Conservation (phyloP, 139 green algal genomes). For the Closterium sp. region DNA sequence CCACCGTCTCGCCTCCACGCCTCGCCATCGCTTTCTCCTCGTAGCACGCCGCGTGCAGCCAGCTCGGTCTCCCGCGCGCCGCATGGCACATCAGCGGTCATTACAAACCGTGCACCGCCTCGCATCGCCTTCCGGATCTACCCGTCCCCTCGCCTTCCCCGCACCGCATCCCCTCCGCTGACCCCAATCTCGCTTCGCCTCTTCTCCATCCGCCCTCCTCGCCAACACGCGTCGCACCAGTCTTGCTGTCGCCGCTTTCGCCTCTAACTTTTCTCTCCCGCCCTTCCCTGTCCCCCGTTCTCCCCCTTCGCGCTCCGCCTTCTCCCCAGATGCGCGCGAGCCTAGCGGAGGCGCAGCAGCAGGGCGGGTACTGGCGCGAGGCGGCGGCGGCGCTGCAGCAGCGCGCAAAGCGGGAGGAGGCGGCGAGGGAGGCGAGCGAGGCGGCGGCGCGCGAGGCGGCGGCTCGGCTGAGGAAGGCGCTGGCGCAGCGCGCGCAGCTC, state of each 20-base stretch:
- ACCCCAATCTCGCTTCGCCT: background rate
- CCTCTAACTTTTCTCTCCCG: background rate
- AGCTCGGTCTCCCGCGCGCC: too few relatives aligned
- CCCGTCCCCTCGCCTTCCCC: background rate
- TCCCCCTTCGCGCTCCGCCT: background rate
- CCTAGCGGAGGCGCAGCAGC: background rate
- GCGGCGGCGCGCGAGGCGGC: background rate
- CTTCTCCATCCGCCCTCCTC: background rate
- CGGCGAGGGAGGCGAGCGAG: background rate
- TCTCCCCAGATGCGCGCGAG: background rate
- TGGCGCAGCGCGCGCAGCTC: background rate
- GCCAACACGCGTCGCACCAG: background rate
- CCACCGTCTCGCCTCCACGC: too few relatives aligned
- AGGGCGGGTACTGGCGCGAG: background rate
- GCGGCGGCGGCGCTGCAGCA: background rate
- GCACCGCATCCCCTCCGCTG: background rate
- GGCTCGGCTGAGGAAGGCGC: background rate
- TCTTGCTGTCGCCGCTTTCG: background rate
- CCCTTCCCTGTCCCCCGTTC: background rate
- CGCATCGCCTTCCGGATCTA: too few relatives aligned
- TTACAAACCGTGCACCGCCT: too few relatives aligned
- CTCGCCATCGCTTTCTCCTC: background rate
- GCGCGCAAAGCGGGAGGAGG: background rate
- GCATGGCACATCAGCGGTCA: too few relatives aligned
- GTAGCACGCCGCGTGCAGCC: too few relatives aligned